Percentiles rank a stretch among this genome's conserved stretches.
phyloP scores from a whole-genome alignment of 768 basidiomycete genomes.

The Suillus variegatus region DNA sequence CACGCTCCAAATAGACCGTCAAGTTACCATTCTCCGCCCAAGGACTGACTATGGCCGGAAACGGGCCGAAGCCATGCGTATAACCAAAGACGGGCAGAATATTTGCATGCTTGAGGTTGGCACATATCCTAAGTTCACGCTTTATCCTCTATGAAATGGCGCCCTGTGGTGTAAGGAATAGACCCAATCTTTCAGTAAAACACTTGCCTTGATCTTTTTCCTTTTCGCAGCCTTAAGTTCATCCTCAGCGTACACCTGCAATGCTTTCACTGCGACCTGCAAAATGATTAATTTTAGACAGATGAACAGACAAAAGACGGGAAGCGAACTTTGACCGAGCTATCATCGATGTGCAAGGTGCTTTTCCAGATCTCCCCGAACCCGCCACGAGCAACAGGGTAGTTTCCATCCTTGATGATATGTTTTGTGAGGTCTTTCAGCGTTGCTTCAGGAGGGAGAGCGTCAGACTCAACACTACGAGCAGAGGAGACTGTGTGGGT shows the following conservation, averaged over 20 bases:
- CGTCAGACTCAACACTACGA: background rate
- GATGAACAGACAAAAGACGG: background rate
- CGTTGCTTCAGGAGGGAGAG: background rate
- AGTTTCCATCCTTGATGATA: background rate
- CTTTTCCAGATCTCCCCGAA: conserved; percentile 8
- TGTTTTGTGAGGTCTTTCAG: background rate
- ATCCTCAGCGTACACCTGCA: background rate
- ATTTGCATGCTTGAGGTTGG: conserved; percentile 16
- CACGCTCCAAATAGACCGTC: conserved; percentile 16
- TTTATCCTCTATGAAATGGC: conserved; percentile 13
- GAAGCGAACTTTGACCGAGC: background rate
- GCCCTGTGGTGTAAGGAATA: background rate
- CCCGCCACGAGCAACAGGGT: conserved; percentile 5
- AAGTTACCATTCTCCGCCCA: conserved; percentile 28
- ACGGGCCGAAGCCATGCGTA: conserved; percentile 19
- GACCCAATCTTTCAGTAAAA: background rate
- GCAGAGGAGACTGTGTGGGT: too few relatives aligned
- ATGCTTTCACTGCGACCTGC: background rate
- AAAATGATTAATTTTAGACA: background rate
- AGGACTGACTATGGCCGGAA: conserved; percentile 23
- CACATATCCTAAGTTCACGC: conserved; percentile 25
- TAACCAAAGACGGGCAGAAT: conserved; percentile 22
- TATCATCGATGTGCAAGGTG: background rate
- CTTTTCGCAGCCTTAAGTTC: too few relatives aligned
- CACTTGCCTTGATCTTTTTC: background rate